Evolutionary conservation across 148 eudicot species (phyloP).

Genomic region (Fagopyrum tataricum): DNA sequence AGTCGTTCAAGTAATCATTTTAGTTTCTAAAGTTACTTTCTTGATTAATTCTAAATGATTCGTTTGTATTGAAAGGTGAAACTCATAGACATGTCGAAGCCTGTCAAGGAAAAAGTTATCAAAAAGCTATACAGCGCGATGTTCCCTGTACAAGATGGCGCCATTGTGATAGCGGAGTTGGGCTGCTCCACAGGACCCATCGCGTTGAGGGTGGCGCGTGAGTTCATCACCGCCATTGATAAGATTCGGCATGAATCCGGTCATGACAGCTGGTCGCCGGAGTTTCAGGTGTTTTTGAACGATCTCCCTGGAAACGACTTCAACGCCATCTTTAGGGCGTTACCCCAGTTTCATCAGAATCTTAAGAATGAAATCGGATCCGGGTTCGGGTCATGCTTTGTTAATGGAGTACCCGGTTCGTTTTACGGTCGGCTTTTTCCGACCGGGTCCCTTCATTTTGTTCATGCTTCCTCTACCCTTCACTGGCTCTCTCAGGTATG

Average conservation of each 20-base stretch:
- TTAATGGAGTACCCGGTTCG: constrained; percentile 31
- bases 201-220: constrained; percentile 14
- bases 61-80: constrained; percentile 18
- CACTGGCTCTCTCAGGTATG: background rate
- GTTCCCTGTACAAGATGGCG: too few species aligned
- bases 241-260: background rate
- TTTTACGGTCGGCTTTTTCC: constrained; percentile 49
- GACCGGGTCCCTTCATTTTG: constrained; percentile 24
- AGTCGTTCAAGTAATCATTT: too few species aligned
- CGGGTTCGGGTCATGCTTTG: constrained; percentile 19
- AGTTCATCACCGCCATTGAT: constrained; percentile 12
- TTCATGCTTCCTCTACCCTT: background rate
- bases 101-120: constrained; percentile 24
- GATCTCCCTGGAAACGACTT: constrained; percentile 47
- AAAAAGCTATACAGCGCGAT: background rate
- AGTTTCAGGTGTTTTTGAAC: constrained; percentile 29
- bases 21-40: too few species aligned
- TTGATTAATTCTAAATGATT: too few species aligned
- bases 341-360: constrained; percentile 21
- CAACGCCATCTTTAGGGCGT: constrained; percentile 23
- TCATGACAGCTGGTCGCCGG: constrained; percentile 17
- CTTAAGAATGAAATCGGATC: constrained; percentile 16
- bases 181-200: constrained; percentile 49
- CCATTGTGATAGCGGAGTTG: constrained; percentile 26
- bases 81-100: constrained; percentile 19